Evolutionary conservation across 192 early-diverging fungal genomes (phyloP), one percentile per base, ranked within the genome.

Genomic region (Coemansia sp.): DNA sequence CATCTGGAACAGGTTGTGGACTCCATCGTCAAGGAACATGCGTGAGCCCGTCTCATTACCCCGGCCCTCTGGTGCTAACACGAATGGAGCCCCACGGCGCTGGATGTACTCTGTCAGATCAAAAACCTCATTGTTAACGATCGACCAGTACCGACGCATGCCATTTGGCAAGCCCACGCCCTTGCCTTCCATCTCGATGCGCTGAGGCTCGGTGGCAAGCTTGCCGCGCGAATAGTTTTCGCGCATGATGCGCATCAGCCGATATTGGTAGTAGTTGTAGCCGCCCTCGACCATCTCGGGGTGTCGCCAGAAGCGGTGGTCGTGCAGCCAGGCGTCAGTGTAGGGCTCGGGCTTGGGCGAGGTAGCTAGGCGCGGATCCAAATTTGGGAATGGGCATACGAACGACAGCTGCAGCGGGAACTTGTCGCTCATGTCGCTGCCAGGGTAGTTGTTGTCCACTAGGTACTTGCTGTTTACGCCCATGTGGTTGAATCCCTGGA

Each of bases 251-350:
- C 84, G 76, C 69, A 82, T 74, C 71, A 90, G 83, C 57, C 89
- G 80, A 63, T 86, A 84, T 74, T 82, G 88, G 65, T 87, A 90
- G 86, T 87, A 98, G 74, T 88, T 89, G 42, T 88, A 87, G 21
- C 77, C 82, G 44, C 85, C 77, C 32, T 77, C 87, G 46, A 86
- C 86, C 42, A 99, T 91, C 76, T 99, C 97, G 91, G 64, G 85
- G 60, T 76, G 84, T 35, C 78, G 88, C 75, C 75, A 87, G 52
- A 82, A 85, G 55, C 91, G 84, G 72, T 92, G 92, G 72, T 94
- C 89, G 68, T 92, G 88, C 70, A 89, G 87, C 68, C 84, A 78
- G 6, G 85, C 79, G 55, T 89, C 85, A 38, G 85, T 63, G 70
- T 92, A 90, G 7, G 85, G 76, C 39, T 85, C 68, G 23, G 80